Evolutionary conservation across 345 rosid genomes (phyloP), one percentile per base, ranked within the genome.

Genomic region (Sapria himalayana): DNA sequence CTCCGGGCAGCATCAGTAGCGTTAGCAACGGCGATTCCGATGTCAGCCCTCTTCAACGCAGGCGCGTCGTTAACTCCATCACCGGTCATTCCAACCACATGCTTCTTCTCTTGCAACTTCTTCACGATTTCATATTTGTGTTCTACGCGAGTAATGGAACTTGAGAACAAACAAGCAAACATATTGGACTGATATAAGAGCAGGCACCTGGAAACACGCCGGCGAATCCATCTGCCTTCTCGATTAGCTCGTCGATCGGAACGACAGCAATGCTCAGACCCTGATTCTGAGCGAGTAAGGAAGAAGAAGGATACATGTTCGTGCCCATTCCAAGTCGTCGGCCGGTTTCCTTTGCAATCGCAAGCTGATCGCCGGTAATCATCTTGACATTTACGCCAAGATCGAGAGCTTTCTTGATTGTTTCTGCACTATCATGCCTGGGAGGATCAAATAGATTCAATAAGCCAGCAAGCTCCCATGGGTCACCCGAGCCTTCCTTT

Each of bases 31-130:
- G 93, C 96, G 11, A 85, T 85, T 38, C 96, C 93, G 25, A 85
- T 85, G 48, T 85, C 96, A 0, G 96, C 96, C 70, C 73, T 85
- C 65, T 85, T 85, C 52, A 85, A 56, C 7, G 96, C 93, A 3
- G 91, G 96, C 41, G 96, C 96, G 49, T 85, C 96, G 15, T 85
- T 85, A 42, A 85, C 93, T 44, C 96, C 96, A 59, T 85, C 96
- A 15, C 96, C 93, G 12, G 92, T 85, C 96, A 85, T 85, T 19
- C 93, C 96, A 57, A 78, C 71, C 15, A 80, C 71, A 57, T 85
- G 93, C 55, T 74, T 73, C 63, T 54, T 56, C 59, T 74, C 84
- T 55, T 85, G 96, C 58, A 80, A 61, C 68, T 76, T 85, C 85
- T 55, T 85, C 48, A 85, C 96, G 33, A 85, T 85, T 62, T 85